Percentiles rank a stretch among this genome's conserved stretches.
Conservation (phyloP, 768 basidiomycete species). For the Suillus clintonianus region DNA sequence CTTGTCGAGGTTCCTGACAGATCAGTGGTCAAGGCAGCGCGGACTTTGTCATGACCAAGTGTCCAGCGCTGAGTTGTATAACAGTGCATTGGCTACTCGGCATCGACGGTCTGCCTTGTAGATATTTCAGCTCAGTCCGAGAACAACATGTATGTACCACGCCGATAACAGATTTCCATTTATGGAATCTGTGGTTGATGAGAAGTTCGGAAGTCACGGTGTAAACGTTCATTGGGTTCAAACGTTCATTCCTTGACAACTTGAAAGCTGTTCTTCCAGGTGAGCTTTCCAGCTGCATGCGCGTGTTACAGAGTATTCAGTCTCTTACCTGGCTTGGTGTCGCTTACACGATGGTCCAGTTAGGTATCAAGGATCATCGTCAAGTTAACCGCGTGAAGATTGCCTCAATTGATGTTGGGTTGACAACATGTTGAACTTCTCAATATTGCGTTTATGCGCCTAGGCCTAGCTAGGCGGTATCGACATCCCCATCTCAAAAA, state of each 20-base stretch:
- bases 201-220: background rate
- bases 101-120: background rate
- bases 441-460: no score
- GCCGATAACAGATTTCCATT: conserved; percentile 20
- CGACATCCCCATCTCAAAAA: background rate
- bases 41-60: background rate
- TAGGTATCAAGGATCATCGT: background rate
- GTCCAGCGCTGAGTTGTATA: background rate
- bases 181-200: conserved; percentile 29
- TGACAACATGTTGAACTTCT: background rate
- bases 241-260: background rate
- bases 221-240: background rate
- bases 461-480: no score
- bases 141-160: background rate
- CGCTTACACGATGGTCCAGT: background rate
- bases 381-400: background rate
- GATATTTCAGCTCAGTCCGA: background rate
- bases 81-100: no score
- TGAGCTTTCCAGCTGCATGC: background rate
- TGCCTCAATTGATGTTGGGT: background rate
- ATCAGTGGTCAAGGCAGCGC: background rate
- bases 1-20: background rate
- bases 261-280: background rate
- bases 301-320: background rate
- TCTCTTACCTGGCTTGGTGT: background rate